Evolutionary conservation across 176 grass and related monocot genomes (phyloP).

Genomic region (Oryza punctata): DNA sequence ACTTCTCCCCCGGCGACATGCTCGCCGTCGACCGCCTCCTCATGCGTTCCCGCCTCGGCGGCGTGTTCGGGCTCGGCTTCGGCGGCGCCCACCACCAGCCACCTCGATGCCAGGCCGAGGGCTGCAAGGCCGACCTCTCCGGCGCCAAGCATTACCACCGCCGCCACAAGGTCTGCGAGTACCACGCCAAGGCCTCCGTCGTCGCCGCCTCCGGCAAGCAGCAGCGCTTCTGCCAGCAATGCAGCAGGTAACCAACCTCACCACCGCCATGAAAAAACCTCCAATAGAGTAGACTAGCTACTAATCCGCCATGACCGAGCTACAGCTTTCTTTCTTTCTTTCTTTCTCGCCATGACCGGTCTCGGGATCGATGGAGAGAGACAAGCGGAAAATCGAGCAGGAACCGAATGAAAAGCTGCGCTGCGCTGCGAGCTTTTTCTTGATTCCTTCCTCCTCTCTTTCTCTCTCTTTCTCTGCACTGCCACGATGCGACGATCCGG

Average conservation of each 20-base stretch:
- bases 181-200: slow-evolving; percentile 91
- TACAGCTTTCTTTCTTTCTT: background rate
- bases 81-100: slow-evolving; percentile 60
- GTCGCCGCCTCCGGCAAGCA: slow-evolving; percentile 68
- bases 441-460: background rate
- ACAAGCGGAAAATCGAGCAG: background rate
- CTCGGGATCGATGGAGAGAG: slow-evolving; percentile 34
- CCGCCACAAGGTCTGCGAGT: slow-evolving; percentile 97
- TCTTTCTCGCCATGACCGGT: background rate
- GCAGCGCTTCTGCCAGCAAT: slow-evolving; percentile 98
- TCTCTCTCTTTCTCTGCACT: background rate
- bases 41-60: slow-evolving; percentile 46
- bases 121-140: slow-evolving; percentile 82
- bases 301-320: background rate
- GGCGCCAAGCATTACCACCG: slow-evolving; percentile 96
- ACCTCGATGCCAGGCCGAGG: slow-evolving; percentile 84
- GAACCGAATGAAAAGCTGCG: slow-evolving; percentile 22
- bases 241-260: slow-evolving; percentile 60
- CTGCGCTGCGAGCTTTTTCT: background rate
- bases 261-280: too few species aligned
- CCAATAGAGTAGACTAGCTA: too few species aligned
- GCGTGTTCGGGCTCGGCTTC: slow-evolving; percentile 60
- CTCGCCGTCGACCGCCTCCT: slow-evolving; percentile 60
- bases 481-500: slow-evolving; percentile 12
- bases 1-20: slow-evolving; percentile 77